Conservation (phyloP, 495 filamentous ascomycete species). For the Mycothermus thermophilus region DNA sequence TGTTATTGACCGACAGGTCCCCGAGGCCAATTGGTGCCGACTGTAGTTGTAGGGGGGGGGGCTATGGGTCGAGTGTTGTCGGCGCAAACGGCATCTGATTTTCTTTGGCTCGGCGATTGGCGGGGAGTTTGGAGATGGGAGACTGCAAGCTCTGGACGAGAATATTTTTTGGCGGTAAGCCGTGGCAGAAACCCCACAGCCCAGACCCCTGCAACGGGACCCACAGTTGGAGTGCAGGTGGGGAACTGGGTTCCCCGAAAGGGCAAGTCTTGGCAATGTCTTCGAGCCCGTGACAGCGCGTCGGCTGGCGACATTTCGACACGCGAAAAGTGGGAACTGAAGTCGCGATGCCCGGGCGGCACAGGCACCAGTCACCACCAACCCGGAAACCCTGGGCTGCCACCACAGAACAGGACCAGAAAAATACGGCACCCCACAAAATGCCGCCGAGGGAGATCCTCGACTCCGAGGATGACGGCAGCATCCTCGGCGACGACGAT, state of each 20-base stretch:
- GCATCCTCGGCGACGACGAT: constrained; percentile 7
- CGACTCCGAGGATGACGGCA: constrained; percentile 21
- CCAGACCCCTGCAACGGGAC: too few species aligned
- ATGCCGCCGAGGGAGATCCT: constrained; percentile 18
- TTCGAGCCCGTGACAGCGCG: constrained; percentile 7
- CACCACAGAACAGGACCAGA: not conserved
- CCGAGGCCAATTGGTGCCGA: too few species aligned
- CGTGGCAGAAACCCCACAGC: constrained; percentile 17
- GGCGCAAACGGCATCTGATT: not conserved
- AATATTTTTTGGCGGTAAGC: constrained; percentile 28
- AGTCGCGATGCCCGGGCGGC: too few species aligned
- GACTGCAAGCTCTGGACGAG: constrained; percentile 10
- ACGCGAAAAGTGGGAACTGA: not conserved
- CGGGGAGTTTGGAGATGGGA: constrained; percentile 15
- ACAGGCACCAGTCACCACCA: not conserved
- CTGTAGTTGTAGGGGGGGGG: not conserved
- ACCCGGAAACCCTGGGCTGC: not conserved
- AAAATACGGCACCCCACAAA: not conserved
- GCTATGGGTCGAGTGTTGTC: constrained; percentile 2
- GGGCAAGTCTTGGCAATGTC: not conserved
- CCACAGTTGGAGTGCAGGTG: too few species aligned
- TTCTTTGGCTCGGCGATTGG: constrained; percentile 13
- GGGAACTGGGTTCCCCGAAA: too few species aligned
- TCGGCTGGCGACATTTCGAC: not conserved
- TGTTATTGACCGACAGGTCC: not conserved